Conservation (phyloP, 345 rosid species). For the Carallia brachiata region DNA sequence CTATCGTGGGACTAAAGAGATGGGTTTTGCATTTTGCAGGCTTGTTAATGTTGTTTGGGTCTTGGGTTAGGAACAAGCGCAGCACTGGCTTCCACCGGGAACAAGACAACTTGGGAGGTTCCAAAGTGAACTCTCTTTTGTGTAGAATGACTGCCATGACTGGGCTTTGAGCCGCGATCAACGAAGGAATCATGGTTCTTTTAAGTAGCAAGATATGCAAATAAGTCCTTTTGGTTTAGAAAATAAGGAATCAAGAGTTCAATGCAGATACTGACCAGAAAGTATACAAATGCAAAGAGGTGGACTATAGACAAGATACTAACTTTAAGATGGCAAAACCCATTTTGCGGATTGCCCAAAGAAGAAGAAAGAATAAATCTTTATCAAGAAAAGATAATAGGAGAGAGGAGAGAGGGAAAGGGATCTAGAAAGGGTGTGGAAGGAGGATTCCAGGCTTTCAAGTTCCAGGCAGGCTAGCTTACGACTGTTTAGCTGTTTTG, state of each 20-base stretch:
- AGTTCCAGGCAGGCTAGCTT: not conserved
- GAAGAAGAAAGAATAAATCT: constrained; percentile 8
- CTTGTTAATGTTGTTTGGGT: constrained; percentile 21
- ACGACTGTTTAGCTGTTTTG: not conserved
- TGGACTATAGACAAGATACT: not conserved
- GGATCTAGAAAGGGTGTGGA: constrained; percentile 6
- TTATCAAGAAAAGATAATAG: not conserved
- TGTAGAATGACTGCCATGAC: constrained; percentile 2
- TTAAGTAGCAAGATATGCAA: no score
- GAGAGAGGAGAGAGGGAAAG: not conserved
- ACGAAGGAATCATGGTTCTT: constrained; percentile 15
- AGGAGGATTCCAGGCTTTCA: not conserved
- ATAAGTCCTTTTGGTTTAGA: not conserved
- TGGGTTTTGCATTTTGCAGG: constrained; percentile 23
- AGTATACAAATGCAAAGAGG: not conserved
- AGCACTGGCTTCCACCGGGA: constrained; percentile 4
- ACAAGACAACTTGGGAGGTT: not conserved
- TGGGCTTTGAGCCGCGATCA: constrained; percentile 8
- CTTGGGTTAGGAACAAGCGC: constrained; percentile 14
- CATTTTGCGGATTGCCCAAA: constrained; percentile 7
- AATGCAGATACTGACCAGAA: not conserved
- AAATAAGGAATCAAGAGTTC: not conserved
- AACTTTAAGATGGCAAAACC: not conserved
- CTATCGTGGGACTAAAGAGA: constrained; percentile 23
- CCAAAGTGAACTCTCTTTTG: constrained; percentile 7